Evolutionary conservation across 129 eudicot genomes (phyloP).

Genomic region (Arctium lappa): DNA sequence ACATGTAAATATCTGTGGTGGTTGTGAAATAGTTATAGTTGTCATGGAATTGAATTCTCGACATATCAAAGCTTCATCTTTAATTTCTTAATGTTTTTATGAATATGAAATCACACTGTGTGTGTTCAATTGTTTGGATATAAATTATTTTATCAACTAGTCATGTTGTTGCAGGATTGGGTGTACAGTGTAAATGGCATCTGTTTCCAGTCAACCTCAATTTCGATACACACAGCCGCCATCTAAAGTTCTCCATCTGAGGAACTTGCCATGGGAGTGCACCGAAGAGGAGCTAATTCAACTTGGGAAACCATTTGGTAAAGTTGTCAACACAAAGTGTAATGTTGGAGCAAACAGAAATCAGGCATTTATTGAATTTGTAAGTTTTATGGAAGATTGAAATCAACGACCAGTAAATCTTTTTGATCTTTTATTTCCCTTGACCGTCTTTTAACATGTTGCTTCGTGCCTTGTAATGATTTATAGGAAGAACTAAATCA

Average conservation of each 20-base stretch:
- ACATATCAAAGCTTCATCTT: not conserved
- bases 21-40: not conserved
- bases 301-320: conserved; percentile 87
- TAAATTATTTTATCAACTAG: not conserved
- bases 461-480: not conserved
- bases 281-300: conserved; percentile 84
- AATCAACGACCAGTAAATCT: not conserved
- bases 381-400: conserved; percentile 29
- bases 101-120: not conserved
- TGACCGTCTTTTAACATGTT: not conserved
- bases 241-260: conserved; percentile 85
- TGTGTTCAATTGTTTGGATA: not conserved
- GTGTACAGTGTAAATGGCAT: conserved; percentile 54
- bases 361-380: conserved; percentile 94
- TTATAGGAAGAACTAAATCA: conserved; percentile 82
- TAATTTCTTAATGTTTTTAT: not conserved
- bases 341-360: conserved; percentile 93
- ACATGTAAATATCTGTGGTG: not conserved
- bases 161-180: conserved; percentile 6
- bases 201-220: conserved; percentile 93
- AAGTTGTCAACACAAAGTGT: conserved; percentile 91
- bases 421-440: not conserved
- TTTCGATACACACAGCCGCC: conserved; percentile 94
- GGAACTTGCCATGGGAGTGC: conserved; percentile 98
- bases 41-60: not conserved